A percentile compares a stretch with the other conserved stretches of the same genome.
These are phyloP conservation scores for Blastobotrys arbuscula DNA, from an alignment of 1,139 yeast species.

Conservation along the genomic window DNA sequence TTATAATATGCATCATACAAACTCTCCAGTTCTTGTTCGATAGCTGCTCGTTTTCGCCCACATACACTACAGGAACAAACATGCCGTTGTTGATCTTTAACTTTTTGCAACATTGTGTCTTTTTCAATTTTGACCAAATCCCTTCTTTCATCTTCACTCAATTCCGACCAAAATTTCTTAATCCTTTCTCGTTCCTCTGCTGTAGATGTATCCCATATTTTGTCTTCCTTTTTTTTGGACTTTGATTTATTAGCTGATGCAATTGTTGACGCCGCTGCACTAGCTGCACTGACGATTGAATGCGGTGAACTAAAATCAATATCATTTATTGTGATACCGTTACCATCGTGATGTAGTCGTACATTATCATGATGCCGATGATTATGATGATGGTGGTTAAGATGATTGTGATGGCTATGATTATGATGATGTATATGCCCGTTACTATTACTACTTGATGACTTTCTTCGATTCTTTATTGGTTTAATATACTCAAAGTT, in stretches of 20 bases:
- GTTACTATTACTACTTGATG: not conserved
- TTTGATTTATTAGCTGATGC: slow-evolving; percentile 1
- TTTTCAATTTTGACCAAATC: slow-evolving; percentile 64
- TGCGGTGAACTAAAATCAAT: slow-evolving; percentile 44
- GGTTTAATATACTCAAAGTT: slow-evolving; percentile 47
- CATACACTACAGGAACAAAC: slow-evolving; percentile 74
- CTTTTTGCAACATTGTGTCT: slow-evolving; percentile 59
- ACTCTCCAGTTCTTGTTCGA: slow-evolving; percentile 75
- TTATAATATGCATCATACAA: slow-evolving; percentile 55
- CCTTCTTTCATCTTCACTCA: slow-evolving; percentile 56
- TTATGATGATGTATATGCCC: not conserved
- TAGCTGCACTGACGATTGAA: slow-evolving; percentile 34
- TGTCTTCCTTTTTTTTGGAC: slow-evolving; percentile 25
- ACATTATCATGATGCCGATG: slow-evolving; percentile 10
- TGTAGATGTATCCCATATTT: slow-evolving; percentile 55
- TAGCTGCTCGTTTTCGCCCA: slow-evolving; percentile 66
- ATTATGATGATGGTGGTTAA: not conserved
- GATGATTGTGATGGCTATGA: slow-evolving; percentile 3
- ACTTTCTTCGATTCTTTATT: not conserved
- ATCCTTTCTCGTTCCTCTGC: slow-evolving; percentile 57
- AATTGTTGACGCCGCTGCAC: slow-evolving; percentile 23
- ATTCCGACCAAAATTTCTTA: slow-evolving; percentile 63
- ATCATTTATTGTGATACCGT: slow-evolving; percentile 28
- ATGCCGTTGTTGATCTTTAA: slow-evolving; percentile 52
- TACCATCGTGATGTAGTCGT: slow-evolving; percentile 25